These are phyloP conservation scores for Astrephomene gubernaculifera DNA, from an alignment of 139 green algal genomes.

Conservation along the genomic window DNA sequence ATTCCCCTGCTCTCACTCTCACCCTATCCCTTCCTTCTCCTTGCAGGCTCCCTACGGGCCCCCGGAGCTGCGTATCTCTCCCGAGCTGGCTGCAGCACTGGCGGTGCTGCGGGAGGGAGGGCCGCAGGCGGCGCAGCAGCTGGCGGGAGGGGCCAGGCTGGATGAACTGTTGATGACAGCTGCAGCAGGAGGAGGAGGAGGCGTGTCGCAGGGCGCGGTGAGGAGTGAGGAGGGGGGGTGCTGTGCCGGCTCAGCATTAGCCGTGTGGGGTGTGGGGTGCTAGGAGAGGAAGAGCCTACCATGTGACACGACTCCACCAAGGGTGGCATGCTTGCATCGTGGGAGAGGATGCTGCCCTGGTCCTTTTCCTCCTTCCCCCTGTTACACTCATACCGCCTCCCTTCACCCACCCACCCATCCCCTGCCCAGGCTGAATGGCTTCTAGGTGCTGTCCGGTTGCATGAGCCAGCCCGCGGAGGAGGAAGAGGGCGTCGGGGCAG, in stretches of 20 bases:
- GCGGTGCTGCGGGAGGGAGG: not conserved
- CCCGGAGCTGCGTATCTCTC: not conserved
- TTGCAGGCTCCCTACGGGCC: conserved; percentile 24
- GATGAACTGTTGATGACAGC: conserved; percentile 8
- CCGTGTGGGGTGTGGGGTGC: not conserved
- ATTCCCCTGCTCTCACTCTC: not conserved
- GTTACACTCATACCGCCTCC: no score
- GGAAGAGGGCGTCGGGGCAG: not conserved
- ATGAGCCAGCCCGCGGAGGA: not conserved
- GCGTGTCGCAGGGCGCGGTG: not conserved
- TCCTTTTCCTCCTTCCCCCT: not conserved
- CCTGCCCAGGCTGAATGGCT: conserved; percentile 12
- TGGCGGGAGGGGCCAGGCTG: not conserved
- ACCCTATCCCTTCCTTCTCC: not conserved
- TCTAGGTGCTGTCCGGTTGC: not conserved
- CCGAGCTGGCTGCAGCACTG: conserved; percentile 9
- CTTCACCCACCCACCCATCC: no score
- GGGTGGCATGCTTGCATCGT: not conserved
- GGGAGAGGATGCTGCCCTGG: not conserved
- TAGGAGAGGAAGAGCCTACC: not conserved
- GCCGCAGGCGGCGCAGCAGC: not conserved
- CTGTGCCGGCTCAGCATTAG: not conserved
- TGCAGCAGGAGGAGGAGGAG: not conserved
- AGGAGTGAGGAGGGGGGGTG: not conserved
- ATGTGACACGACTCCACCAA: not conserved